These are phyloP conservation scores for Xeromyces bisporus DNA, from an alignment of 495 filamentous ascomycete species.

Conservation along the genomic window DNA sequence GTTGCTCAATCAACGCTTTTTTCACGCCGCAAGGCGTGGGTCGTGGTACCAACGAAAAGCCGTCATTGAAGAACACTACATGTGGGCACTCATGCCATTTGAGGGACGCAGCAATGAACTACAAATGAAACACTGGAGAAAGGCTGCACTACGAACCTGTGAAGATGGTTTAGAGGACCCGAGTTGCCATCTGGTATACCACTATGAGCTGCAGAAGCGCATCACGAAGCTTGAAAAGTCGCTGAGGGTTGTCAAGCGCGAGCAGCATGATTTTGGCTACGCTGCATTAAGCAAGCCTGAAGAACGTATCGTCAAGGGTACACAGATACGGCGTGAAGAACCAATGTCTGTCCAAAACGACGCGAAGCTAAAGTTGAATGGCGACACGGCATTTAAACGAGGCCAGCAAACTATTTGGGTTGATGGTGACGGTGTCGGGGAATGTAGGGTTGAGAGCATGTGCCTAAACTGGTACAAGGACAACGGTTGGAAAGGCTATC, in stretches of 20 bases:
- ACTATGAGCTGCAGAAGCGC: conserved; percentile 88
- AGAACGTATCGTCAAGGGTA: conserved; percentile 58
- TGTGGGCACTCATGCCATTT: conserved; percentile 42
- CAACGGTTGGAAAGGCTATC: conserved; percentile 85
- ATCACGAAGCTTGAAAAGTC: conserved; percentile 74
- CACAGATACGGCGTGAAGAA: conserved; percentile 48
- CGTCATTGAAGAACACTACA: conserved; percentile 87
- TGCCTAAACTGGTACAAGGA: conserved; percentile 71
- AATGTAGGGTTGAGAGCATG: conserved; percentile 83
- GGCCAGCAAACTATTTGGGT: conserved; percentile 79
- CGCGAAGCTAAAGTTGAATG: conserved; percentile 4
- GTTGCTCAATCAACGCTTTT: conserved; percentile 64
- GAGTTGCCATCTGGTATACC: conserved; percentile 77
- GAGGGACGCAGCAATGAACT: conserved; percentile 37
- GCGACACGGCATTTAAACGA: conserved; percentile 14
- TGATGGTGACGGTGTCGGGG: conserved; percentile 48
- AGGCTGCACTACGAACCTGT: conserved; percentile 64
- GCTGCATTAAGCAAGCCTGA: conserved; percentile 55
- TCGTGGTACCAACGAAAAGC: conserved; percentile 96
- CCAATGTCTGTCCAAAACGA: conserved; percentile 8
- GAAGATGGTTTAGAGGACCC: conserved; percentile 74
- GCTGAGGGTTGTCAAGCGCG: conserved; percentile 65
- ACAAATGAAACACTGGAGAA: conserved; percentile 72
- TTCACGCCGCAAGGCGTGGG: conserved; percentile 71
- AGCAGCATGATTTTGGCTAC: conserved; percentile 88